Evolutionary conservation across 352 stramenopile species (phyloP), one percentile per base, ranked within the genome.

Genomic region (Phytopythium oedochilum): DNA sequence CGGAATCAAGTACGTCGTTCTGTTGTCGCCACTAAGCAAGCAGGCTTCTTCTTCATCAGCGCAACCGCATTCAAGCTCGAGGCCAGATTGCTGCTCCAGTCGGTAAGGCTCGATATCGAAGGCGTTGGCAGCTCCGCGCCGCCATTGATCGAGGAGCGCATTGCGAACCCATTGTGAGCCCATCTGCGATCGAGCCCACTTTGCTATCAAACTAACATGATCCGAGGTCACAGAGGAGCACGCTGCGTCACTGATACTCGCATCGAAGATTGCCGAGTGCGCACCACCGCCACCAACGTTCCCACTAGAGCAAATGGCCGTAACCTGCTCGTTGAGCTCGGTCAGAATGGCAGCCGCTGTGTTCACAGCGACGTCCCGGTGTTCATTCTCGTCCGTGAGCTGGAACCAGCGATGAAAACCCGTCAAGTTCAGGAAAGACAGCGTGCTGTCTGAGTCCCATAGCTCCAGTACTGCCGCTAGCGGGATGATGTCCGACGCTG

Each of bases 31-130:
- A 3, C 68, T 72, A 15, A 89, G 64, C 0, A 61, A 28, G 22
- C 68, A 85, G 6, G 43, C 54, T 25, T 57, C 53, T 5, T 39
- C 50, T 22, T 55, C 53, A 2, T 17, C 18, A 10, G 42, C 39
- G 44, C 75, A 87, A 5, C 78, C 74, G 20, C 26, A 58, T 7
- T 69, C 69, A 1, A 92, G 61, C 39, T 92, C 82, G 46, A 70
- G 66, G 8, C 78, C 82, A 18, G 34, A 53, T 49, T 92, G 77
- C 22, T 57, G 20, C 2, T 57, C 59, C 7, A 56, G 36, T 25
- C 78, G 78, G 61, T 92, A 92, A 0, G 78, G 82, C 40, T 92
- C 82, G 9, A 89, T 68, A 51, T 92, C 78, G 14, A 88, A 39
- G 1, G 51, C 34, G 10, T 64, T 51, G 2, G 68, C 64, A 14